phyloP scores from a whole-genome alignment of 2,329 filamentous ascomycete genomes.

The Hypoxylon sp. region DNA sequence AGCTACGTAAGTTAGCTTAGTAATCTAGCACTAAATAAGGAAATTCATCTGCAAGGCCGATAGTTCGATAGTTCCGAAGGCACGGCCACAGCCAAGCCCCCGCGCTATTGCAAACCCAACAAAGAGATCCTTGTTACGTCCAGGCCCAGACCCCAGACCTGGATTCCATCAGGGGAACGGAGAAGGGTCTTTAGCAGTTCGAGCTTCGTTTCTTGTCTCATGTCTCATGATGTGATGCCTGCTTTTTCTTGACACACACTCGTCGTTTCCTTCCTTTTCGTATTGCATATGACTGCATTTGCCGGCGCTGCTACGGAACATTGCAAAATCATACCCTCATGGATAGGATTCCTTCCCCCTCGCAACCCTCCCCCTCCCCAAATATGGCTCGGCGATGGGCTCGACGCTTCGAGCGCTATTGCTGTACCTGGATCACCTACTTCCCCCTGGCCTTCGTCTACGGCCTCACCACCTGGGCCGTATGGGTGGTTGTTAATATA shows the following conservation, averaged over 20 bases:
- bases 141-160: conserved; percentile 6
- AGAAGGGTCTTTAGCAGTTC: not conserved
- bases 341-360: conserved; percentile 45
- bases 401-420: conserved; percentile 81
- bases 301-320: not conserved
- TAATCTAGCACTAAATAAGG: not conserved
- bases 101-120: not conserved
- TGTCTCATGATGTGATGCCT: conserved; percentile 37
- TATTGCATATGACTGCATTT: conserved; percentile 9
- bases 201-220: conserved; percentile 25
- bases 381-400: conserved; percentile 73
- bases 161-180: conserved; percentile 30
- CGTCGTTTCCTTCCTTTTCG: conserved; percentile 24
- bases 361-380: conserved; percentile 44
- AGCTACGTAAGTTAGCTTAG: not conserved
- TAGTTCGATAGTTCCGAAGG: not conserved
- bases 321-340: conserved; percentile 38
- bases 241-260: conserved; percentile 16
- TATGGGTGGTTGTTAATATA: conserved; percentile 85
- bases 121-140: conserved; percentile 20
- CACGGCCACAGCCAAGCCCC: conserved; percentile 6
- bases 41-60: conserved; percentile 1
- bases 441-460: conserved; percentile 93
- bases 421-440: conserved; percentile 82
- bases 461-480: conserved; percentile 89